Percentiles rank a stretch among this genome's conserved stretches.
Conservation (phyloP, 768 basidiomycete genomes). For the Boletus tylopilopsis region DNA sequence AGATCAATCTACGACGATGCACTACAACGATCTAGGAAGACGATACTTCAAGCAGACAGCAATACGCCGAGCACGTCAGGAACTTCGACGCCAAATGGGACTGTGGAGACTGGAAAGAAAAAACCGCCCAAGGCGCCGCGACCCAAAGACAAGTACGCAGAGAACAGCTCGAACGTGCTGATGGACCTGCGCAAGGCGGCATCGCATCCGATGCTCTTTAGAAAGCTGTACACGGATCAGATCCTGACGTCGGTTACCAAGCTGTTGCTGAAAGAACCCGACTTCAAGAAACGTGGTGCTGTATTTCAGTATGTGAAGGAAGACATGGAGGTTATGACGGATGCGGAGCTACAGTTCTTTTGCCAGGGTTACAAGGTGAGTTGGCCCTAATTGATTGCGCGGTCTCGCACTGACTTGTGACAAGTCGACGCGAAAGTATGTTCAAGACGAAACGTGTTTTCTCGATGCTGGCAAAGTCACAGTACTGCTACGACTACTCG, state of each 20-base stretch:
- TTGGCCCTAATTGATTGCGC: background rate
- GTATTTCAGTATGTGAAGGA: constrained; percentile 87
- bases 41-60: constrained; percentile 50
- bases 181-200: constrained; percentile 98
- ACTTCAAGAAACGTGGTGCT: constrained; percentile 82
- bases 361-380: constrained; percentile 80
- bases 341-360: constrained; percentile 89
- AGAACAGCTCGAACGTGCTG: constrained; percentile 88
- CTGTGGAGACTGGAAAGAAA: constrained; percentile 28
- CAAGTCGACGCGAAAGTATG: constrained; percentile 70
- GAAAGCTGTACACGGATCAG: constrained; percentile 76
- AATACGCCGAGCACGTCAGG: constrained; percentile 28
- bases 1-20: constrained; percentile 81
- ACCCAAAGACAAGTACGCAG: constrained; percentile 68
- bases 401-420: constrained; percentile 6
- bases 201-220: constrained; percentile 94
- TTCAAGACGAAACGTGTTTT: constrained; percentile 72
- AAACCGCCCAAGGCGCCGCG: constrained; percentile 34
- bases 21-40: constrained; percentile 79
- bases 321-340: constrained; percentile 98
- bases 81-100: constrained; percentile 27
- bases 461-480: constrained; percentile 86
- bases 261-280: constrained; percentile 84
- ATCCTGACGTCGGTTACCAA: constrained; percentile 71
- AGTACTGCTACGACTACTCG: constrained; percentile 66